Evolutionary conservation across 1,284 basidiomycete species (phyloP).

Genomic region (Jaminaea rosea): DNA sequence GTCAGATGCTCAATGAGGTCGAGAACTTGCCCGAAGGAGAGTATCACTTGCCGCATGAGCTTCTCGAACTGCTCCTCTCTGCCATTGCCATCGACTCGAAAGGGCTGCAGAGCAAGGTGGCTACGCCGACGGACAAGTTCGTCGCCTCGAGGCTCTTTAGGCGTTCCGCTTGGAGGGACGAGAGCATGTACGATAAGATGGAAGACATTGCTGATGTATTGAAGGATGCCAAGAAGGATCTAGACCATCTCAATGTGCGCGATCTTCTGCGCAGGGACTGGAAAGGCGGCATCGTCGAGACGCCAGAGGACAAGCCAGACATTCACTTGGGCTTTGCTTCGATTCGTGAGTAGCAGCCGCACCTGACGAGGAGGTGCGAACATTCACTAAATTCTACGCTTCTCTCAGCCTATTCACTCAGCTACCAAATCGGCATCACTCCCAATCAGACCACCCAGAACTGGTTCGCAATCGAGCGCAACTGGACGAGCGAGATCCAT

Average conservation of each 20-base stretch:
- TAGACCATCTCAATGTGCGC: slow-evolving; percentile 38
- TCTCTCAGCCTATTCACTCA: slow-evolving; percentile 32
- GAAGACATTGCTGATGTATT: slow-evolving; percentile 32
- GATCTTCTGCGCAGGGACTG: slow-evolving; percentile 46
- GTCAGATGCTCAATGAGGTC: slow-evolving; percentile 36
- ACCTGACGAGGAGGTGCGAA: neutral
- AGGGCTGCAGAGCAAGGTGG: slow-evolving; percentile 28
- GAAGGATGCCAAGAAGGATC: slow-evolving; percentile 34
- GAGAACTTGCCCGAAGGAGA: slow-evolving; percentile 22
- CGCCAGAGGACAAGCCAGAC: slow-evolving; percentile 27
- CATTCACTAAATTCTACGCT: slow-evolving; percentile 4
- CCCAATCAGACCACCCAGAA: slow-evolving; percentile 15
- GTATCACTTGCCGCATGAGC: slow-evolving; percentile 35
- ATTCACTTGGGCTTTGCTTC: slow-evolving; percentile 46
- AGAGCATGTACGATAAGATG: slow-evolving; percentile 30
- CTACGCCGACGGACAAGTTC: slow-evolving; percentile 12
- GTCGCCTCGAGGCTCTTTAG: slow-evolving; percentile 12
- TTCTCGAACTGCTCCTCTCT: slow-evolving; percentile 35
- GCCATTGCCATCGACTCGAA: slow-evolving; percentile 39
- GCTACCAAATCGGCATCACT: slow-evolving; percentile 42
- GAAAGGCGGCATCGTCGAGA: slow-evolving; percentile 38
- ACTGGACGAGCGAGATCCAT: slow-evolving; percentile 31
- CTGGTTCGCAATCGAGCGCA: slow-evolving; percentile 40
- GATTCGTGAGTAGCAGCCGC: slow-evolving; percentile 13
- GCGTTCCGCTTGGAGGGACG: slow-evolving; percentile 22